phyloP scores from a whole-genome alignment of 371 early-diverging fungal species.

The Rhizomucor miehei region DNA sequence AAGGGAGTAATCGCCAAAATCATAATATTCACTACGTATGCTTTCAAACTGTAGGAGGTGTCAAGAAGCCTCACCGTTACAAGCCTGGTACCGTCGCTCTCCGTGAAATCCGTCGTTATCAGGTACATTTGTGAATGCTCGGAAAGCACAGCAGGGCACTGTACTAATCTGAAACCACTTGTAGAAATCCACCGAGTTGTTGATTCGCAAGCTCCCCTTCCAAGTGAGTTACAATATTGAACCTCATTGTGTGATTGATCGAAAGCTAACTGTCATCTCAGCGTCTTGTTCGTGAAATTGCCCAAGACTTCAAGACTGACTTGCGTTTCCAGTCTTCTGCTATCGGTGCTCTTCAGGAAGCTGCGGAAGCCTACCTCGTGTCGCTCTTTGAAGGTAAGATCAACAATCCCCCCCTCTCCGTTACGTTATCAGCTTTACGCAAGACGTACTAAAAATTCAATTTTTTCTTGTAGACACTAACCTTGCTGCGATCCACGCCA shows the following conservation, averaged over 20 bases:
- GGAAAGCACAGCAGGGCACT: no score
- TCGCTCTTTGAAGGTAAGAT: constrained; percentile 82
- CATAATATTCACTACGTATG: background rate
- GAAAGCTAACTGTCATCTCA: background rate
- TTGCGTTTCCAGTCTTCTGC: constrained; percentile 98
- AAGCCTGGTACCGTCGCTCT: constrained; percentile 89
- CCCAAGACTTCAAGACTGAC: constrained; percentile 96
- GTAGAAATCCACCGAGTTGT: constrained; percentile 90
- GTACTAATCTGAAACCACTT: background rate
- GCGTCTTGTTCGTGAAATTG: constrained; percentile 94
- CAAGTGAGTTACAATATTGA: constrained; percentile 44
- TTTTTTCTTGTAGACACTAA: constrained; percentile 96
- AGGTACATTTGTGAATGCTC: constrained; percentile 23
- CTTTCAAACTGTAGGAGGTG: constrained; percentile 28
- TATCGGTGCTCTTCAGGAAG: constrained; percentile 98
- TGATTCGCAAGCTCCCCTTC: constrained; percentile 99
- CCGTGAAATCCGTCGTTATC: constrained; percentile 97
- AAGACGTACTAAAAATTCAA: background rate
- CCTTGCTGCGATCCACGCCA: constrained; percentile 99
- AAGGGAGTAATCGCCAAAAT: background rate
- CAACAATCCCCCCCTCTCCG: background rate
- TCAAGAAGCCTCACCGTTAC: constrained; percentile 87
- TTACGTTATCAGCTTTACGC: background rate
- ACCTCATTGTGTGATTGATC: background rate
- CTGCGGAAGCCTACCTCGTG: constrained; percentile 97